Conservation (phyloP, 2,329 filamentous ascomycete genomes). For the Mollisia scopiformis region DNA sequence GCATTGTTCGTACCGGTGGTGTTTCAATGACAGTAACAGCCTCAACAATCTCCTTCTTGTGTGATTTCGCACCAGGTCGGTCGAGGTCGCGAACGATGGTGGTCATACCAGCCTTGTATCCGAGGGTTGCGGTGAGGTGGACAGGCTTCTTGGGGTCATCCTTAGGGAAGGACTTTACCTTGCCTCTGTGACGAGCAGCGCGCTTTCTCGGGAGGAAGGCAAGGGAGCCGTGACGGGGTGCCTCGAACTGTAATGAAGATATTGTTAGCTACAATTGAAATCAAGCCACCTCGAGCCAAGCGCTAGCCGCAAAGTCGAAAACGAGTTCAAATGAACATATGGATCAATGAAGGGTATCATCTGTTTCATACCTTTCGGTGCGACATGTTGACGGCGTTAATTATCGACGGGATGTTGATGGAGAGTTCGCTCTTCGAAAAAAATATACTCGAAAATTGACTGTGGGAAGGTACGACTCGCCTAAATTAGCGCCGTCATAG, state of each 20-base stretch:
- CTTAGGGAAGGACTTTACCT: slow-evolving; percentile 99
- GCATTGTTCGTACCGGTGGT: slow-evolving; percentile 90
- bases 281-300: too few species aligned
- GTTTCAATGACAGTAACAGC: slow-evolving; percentile 88
- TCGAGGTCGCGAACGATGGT: slow-evolving; percentile 96
- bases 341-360: too few species aligned
- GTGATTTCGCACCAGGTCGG: slow-evolving; percentile 97
- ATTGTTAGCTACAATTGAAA: too few species aligned
- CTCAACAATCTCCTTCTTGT: slow-evolving; percentile 98
- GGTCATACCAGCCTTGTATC: slow-evolving; percentile 99
- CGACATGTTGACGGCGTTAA: slow-evolving; percentile 6
- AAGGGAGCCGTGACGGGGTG: slow-evolving; percentile 93
- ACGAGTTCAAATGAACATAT: too few species aligned
- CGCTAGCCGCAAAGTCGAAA: too few species aligned
- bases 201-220: slow-evolving; percentile 89
- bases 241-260: slow-evolving; percentile 50
- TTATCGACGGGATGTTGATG: neutral
- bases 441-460: neutral
- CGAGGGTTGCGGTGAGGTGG: slow-evolving; percentile 96
- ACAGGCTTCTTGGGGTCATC: slow-evolving; percentile 99
- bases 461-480: neutral
- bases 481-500: neutral
- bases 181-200: slow-evolving; percentile 90
- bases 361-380: slow-evolving; percentile 15
- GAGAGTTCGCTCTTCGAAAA: neutral